Evolutionary conservation across 441 rosid species (phyloP).

Genomic region (Lepidium campestre): DNA sequence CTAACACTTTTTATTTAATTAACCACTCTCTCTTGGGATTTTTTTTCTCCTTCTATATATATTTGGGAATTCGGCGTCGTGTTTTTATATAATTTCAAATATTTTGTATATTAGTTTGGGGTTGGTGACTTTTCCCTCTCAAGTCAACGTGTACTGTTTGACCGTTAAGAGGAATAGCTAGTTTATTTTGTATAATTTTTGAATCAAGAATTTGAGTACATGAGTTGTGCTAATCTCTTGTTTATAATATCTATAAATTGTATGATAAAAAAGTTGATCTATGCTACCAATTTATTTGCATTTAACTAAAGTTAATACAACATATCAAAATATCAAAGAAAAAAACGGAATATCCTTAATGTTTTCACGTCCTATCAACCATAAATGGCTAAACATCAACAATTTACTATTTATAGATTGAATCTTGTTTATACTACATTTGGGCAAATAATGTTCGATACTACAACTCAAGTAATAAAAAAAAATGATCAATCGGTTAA

Average conservation of each 20-base stretch:
- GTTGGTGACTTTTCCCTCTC: slow-evolving; percentile 27
- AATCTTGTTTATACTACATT: neutral
- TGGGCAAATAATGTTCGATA: neutral
- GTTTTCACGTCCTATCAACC: neutral
- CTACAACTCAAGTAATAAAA: neutral
- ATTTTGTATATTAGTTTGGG: slow-evolving; percentile 14
- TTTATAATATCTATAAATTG: neutral
- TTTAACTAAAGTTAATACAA: neutral
- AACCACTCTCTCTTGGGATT: slow-evolving; percentile 3
- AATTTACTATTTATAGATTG: neutral
- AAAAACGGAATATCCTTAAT: neutral
- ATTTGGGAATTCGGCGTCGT: neutral
- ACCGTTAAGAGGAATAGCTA: slow-evolving; percentile 31
- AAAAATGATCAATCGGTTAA: neutral
- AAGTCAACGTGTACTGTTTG: slow-evolving; percentile 26
- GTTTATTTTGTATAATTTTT: slow-evolving; percentile 5
- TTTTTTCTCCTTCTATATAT: neutral
- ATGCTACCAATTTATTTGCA: neutral
- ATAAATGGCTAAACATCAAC: slow-evolving; percentile 1
- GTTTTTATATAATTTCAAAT: neutral
- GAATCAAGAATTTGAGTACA: neutral
- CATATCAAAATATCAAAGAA: neutral
- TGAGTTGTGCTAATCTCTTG: neutral
- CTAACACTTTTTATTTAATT: slow-evolving; percentile 8
- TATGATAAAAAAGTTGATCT: neutral